These are phyloP conservation scores for Hypoxylon sp. DNA, from an alignment of 2,329 filamentous ascomycete species.

Conservation along the genomic window DNA sequence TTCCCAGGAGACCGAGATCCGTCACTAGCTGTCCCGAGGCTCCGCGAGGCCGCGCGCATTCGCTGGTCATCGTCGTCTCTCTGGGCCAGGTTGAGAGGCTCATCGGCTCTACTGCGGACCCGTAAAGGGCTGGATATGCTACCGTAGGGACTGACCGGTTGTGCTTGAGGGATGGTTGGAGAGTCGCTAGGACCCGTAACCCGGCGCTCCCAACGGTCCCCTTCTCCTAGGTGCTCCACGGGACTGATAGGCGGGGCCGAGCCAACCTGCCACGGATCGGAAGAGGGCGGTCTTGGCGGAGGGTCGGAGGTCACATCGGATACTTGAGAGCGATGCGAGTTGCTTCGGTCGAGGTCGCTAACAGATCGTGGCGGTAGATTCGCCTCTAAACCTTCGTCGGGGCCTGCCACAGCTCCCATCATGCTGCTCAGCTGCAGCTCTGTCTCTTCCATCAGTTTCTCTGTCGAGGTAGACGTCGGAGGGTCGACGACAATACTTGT, in stretches of 20 bases:
- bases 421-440: constrained; percentile 38
- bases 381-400: constrained; percentile 38
- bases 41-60: constrained; percentile 41
- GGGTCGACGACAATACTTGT: constrained; percentile 41
- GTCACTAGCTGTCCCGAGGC: constrained; percentile 39
- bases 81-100: constrained; percentile 16
- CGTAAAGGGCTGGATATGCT: constrained; percentile 22
- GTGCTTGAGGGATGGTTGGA: constrained; percentile 44
- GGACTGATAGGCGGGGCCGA: constrained; percentile 39
- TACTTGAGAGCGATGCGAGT: constrained; percentile 38
- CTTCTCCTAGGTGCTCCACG: constrained; percentile 32
- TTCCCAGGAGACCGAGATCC: constrained; percentile 42
- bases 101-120: constrained; percentile 27
- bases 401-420: constrained; percentile 39
- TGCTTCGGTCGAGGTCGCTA: constrained; percentile 39
- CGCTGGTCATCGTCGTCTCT: constrained; percentile 39
- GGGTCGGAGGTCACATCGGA: constrained; percentile 41
- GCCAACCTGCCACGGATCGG: constrained; percentile 55
- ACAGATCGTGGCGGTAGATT: constrained; percentile 23
- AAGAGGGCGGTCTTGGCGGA: constrained; percentile 50
- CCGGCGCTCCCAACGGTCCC: constrained; percentile 36
- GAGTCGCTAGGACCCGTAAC: constrained; percentile 41
- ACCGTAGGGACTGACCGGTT: constrained; percentile 38
- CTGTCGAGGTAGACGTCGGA: constrained; percentile 30
- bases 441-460: constrained; percentile 41